A percentile compares a stretch with the other conserved stretches of the same genome.
phyloP scores from a whole-genome alignment of 2,329 filamentous ascomycete species.

The Apiospora saccharicola region DNA sequence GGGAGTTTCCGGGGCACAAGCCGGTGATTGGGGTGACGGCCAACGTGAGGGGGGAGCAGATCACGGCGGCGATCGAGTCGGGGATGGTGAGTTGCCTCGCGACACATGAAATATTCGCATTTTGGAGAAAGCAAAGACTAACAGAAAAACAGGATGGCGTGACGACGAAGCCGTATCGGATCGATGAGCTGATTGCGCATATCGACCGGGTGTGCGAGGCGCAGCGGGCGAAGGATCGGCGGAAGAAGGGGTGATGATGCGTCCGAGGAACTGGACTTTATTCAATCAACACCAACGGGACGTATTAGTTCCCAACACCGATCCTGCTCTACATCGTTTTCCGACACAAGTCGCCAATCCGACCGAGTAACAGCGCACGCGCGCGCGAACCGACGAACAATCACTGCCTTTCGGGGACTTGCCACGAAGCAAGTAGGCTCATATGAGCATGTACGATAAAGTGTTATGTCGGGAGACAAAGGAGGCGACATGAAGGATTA shows the following conservation, averaged over 20 bases:
- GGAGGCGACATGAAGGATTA: background rate
- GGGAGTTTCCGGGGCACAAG: slow-evolving; percentile 33
- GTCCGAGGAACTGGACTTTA: background rate
- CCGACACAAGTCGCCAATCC: no score
- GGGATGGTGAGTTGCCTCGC: slow-evolving; percentile 40
- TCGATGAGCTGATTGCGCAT: slow-evolving; percentile 38
- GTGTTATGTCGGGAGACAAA: background rate
- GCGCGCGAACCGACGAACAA: background rate
- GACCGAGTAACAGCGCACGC: no score
- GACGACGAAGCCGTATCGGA: slow-evolving; percentile 39
- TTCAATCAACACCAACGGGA: no score
- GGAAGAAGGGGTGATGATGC: background rate
- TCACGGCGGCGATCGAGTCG: slow-evolving; percentile 36
- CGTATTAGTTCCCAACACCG: no score
- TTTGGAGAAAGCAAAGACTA: slow-evolving; percentile 1
- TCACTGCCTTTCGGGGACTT: background rate
- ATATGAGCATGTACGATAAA: background rate
- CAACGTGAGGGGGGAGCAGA: slow-evolving; percentile 38
- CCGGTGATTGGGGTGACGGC: slow-evolving; percentile 40
- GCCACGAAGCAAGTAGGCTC: background rate
- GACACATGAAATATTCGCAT: no score
- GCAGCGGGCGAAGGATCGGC: background rate
- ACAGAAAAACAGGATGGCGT: slow-evolving; percentile 36
- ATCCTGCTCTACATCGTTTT: no score
- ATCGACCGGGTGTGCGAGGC: slow-evolving; percentile 34